Evolutionary conservation across 768 basidiomycete genomes (phyloP), one percentile per base, ranked within the genome.

Genomic region (Tricholoma sp.): DNA sequence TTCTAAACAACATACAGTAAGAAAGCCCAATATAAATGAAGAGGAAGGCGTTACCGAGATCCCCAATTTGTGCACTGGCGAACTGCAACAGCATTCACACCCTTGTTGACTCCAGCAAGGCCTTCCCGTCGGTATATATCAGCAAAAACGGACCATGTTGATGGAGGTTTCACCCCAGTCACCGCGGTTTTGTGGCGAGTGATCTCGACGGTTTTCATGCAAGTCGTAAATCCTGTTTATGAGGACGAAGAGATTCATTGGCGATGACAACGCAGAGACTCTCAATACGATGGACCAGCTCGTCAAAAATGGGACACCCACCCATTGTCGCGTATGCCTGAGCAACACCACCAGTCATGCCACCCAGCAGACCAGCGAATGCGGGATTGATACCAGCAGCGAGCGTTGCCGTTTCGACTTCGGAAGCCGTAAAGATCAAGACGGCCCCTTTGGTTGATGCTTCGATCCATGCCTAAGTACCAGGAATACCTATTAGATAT

Each of bases 241-340:
- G 31, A 47, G 34, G 61, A 5, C 5, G 1, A 32, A 18, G n/a
- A 45, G 34, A 47, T 55, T n/a, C 34, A 54, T 49, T 45, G 14
- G 55, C 56, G 54, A 63, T 55, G 22, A 24, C 19, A 22, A 46
- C 22, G 22, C n/a, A 52, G 29, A 47, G 29, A 47, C 29, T 43
- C 24, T 49, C 24, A 54, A 35, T 4, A 31, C 18, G 19, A 37
- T 49, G 51, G 55, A 49, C 59, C 32, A 47, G 55, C 41, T 53
- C 60, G 59, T 58, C 64, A 37, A 37, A 46, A 31, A 52, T 46
- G 37, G 31, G 58, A 61, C 27, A 80, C 88, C 70, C 67, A 95
- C 97, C 97, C 95, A 99, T 98, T n/a, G 97, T 98, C 59, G 94
- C 95, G 69, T 99, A 99, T 27, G 97, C 96, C 75, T 99, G 97